Percentiles rank a stretch among this genome's conserved stretches.
Evolutionary conservation across 495 filamentous ascomycete genomes (phyloP).

Genomic region (Trypethelium eluteriae): DNA sequence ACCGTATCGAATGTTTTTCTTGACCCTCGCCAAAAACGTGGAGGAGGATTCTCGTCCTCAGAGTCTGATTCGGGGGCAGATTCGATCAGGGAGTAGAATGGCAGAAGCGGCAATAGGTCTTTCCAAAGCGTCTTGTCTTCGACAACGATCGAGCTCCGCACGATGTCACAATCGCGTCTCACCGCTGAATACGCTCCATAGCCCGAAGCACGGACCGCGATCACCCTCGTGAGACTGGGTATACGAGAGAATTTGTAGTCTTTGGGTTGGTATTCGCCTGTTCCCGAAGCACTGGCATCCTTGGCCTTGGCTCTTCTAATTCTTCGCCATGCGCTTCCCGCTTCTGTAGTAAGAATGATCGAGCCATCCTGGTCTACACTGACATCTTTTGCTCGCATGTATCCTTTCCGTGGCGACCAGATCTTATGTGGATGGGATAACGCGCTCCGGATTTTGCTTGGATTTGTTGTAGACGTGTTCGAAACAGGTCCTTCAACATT

Average conservation of each 20-base stretch:
- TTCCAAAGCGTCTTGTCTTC: constrained; percentile 60
- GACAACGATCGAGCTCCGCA: constrained; percentile 62
- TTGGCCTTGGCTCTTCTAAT: constrained; percentile 74
- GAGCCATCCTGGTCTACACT: constrained; percentile 88
- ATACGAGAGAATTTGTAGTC: constrained; percentile 92
- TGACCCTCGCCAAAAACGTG: constrained; percentile 43
- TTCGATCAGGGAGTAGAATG: constrained; percentile 41
- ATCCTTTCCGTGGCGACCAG: constrained; percentile 71
- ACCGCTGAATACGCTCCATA: constrained; percentile 85
- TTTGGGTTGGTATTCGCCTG: constrained; percentile 51
- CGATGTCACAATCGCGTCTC: constrained; percentile 76
- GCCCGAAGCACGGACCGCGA: constrained; percentile 73
- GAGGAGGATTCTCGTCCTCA: constrained; percentile 33
- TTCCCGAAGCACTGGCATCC: constrained; percentile 49
- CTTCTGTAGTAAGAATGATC: constrained; percentile 86
- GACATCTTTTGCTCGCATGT: constrained; percentile 80
- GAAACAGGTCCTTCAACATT: constrained; percentile 51
- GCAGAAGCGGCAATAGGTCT: constrained; percentile 61
- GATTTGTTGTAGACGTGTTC: constrained; percentile 75
- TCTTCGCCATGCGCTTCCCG: constrained; percentile 85
- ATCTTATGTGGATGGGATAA: constrained; percentile 66
- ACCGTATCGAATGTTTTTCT: constrained; percentile 51
- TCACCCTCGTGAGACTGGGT: constrained; percentile 73
- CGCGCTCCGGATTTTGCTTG: constrained; percentile 71
- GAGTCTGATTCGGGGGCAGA: constrained; percentile 22